These are phyloP conservation scores for Aspergillus bertholletiae DNA, from an alignment of 495 filamentous ascomycete species.

Conservation along the genomic window DNA sequence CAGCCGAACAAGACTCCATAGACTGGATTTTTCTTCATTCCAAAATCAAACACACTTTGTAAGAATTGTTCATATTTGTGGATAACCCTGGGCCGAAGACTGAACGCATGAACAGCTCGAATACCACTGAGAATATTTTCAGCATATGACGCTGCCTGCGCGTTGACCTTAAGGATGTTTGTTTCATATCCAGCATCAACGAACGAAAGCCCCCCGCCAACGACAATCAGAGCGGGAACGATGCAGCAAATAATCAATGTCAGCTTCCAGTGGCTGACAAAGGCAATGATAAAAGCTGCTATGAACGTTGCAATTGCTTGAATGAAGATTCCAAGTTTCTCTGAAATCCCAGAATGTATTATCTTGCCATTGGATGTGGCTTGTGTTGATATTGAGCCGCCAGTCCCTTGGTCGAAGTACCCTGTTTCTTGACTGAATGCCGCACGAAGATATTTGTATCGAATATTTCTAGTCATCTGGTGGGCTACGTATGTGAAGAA, in stretches of 20 bases:
- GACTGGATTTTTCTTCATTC: neutral
- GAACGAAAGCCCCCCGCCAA: conserved; percentile 45
- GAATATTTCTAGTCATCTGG: conserved; percentile 69
- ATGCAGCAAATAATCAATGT: conserved; percentile 17
- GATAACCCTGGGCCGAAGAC: conserved; percentile 4
- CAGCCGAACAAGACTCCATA: conserved; percentile 5
- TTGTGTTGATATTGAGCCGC: conserved; percentile 76
- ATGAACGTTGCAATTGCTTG: conserved; percentile 24
- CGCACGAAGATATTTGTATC: conserved; percentile 65
- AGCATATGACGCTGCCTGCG: conserved; percentile 10
- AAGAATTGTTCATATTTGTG: conserved; percentile 10
- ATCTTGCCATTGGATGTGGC: conserved; percentile 53
- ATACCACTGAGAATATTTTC: conserved; percentile 14
- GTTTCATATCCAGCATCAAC: neutral
- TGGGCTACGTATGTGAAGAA: conserved; percentile 38
- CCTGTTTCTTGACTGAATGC: conserved; percentile 77
- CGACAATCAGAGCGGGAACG: conserved; percentile 6
- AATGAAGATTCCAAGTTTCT: conserved; percentile 28
- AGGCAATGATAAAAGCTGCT: conserved; percentile 29
- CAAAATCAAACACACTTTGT: neutral
- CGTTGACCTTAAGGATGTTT: conserved; percentile 8
- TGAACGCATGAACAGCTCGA: conserved; percentile 14
- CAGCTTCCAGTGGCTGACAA: conserved; percentile 30
- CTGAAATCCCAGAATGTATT: conserved; percentile 29
- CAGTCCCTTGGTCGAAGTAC: conserved; percentile 75